Percentiles rank a stretch among this genome's conserved stretches.
Conservation (phyloP, 2,329 filamentous ascomycete genomes). For the Thelonectria rubi region DNA sequence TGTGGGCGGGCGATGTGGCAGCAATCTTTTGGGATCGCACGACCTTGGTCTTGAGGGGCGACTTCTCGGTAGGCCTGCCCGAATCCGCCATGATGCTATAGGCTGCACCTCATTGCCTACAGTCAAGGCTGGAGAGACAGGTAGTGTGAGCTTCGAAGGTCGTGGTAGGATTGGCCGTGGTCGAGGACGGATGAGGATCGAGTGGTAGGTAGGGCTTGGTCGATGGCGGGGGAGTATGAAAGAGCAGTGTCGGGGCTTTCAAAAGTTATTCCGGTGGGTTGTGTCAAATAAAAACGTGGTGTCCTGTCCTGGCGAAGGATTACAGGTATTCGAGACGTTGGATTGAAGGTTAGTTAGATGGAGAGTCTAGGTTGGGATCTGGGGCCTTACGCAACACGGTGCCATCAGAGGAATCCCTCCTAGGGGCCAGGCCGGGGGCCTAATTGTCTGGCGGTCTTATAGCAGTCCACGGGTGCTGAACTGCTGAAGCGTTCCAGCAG, state of each 20-base stretch:
- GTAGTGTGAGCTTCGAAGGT: slow-evolving; percentile 12
- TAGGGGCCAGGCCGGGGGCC: slow-evolving; percentile 19
- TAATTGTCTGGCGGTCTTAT: too few relatives aligned
- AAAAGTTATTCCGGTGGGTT: slow-evolving; percentile 3
- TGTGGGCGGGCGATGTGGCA: slow-evolving; percentile 43
- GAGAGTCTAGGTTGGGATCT: slow-evolving; percentile 9
- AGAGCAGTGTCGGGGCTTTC: background rate
- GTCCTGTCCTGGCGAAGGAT: background rate
- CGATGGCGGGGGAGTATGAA: background rate
- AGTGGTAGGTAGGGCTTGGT: background rate
- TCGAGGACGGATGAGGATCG: slow-evolving; percentile 1
- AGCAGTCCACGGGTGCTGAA: too few relatives aligned
- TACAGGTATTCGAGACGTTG: background rate
- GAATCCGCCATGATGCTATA: slow-evolving; percentile 55
- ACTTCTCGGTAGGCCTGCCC: slow-evolving; percentile 47
- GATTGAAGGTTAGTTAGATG: slow-evolving; percentile 8
- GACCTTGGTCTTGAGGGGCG: slow-evolving; percentile 48
- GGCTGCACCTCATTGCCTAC: slow-evolving; percentile 45
- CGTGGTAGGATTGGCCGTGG: background rate
- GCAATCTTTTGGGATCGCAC: slow-evolving; percentile 65
- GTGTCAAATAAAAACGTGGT: background rate
- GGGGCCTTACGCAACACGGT: slow-evolving; percentile 1
- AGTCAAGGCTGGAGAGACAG: slow-evolving; percentile 22
- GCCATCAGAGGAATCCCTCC: background rate
- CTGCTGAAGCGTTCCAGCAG: slow-evolving; percentile 18